phyloP scores from a whole-genome alignment of 2,329 filamentous ascomycete genomes.

The Biscogniauxia mediterranea region DNA sequence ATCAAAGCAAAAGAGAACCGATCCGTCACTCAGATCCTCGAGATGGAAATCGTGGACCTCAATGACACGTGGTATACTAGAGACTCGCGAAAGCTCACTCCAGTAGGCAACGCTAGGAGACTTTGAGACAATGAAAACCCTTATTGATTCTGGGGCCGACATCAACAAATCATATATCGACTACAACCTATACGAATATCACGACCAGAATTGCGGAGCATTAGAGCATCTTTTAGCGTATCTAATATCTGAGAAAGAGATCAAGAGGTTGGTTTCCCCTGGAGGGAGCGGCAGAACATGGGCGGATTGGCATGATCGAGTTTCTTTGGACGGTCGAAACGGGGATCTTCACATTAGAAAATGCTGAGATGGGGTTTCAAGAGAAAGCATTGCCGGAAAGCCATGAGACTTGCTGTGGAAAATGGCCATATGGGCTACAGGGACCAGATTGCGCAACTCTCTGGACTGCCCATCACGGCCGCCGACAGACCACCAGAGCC shows the following conservation, averaged over 20 bases:
- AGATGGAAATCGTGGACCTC: background rate
- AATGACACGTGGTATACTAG: background rate
- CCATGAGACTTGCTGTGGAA: constrained; percentile 11
- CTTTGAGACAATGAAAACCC: background rate
- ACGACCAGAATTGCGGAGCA: too few species aligned
- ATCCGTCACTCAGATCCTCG: background rate
- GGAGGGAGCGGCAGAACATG: constrained; percentile 19
- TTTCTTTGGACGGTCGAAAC: constrained; percentile 15
- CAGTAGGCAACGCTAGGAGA: background rate
- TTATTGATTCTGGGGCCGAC: background rate
- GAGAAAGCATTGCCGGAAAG: constrained; percentile 8
- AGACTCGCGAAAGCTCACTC: background rate
- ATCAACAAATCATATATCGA: background rate
- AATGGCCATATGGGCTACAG: constrained; percentile 11
- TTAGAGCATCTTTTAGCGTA: too few species aligned
- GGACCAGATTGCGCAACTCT: constrained; percentile 7
- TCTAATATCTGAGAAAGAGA: too few species aligned
- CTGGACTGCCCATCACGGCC: constrained; percentile 1
- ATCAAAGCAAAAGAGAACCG: background rate
- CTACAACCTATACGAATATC: background rate
- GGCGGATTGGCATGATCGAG: constrained; percentile 19
- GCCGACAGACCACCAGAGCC: constrained; percentile 3
- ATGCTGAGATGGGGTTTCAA: constrained; percentile 2
- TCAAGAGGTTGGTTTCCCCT: constrained; percentile 6
- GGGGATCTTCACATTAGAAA: background rate